Conservation (phyloP, 1,284 basidiomycete species). For the Leccinum holopus region DNA sequence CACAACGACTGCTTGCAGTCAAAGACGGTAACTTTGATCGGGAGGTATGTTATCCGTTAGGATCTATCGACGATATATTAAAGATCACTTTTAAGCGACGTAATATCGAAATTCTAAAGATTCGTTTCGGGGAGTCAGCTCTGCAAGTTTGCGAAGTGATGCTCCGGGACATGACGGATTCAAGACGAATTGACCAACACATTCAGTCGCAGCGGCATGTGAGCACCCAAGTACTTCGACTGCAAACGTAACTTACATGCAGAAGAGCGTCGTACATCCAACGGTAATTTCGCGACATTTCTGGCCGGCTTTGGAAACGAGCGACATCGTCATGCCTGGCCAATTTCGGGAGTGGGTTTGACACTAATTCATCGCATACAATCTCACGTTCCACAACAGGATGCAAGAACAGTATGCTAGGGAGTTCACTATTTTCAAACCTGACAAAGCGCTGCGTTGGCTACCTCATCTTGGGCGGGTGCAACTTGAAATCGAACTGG, state of each 20-base stretch:
- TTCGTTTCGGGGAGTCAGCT: constrained; percentile 88
- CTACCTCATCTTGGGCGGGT: constrained; percentile 84
- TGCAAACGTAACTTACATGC: constrained; percentile 7
- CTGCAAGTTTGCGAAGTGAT: constrained; percentile 95
- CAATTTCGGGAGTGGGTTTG: constrained; percentile 70
- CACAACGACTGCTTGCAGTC: constrained; percentile 76
- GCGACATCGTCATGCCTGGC: constrained; percentile 75
- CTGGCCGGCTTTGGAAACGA: constrained; percentile 83
- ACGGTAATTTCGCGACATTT: constrained; percentile 91
- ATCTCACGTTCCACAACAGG: constrained; percentile 39
- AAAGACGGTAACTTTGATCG: constrained; percentile 79
- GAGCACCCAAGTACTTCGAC: constrained; percentile 24
- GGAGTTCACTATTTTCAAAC: constrained; percentile 79
- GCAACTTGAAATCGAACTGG: constrained; percentile 72
- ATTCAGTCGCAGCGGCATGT: constrained; percentile 75
- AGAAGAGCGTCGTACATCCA: constrained; percentile 62
- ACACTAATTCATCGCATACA: not conserved
- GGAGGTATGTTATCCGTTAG: constrained; percentile 57
- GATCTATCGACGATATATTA: not conserved
- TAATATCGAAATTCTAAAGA: constrained; percentile 90
- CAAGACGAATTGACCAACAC: constrained; percentile 81
- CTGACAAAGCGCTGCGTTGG: constrained; percentile 87
- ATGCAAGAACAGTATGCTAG: constrained; percentile 74
- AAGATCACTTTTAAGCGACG: constrained; percentile 57
- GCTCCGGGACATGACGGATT: constrained; percentile 94